These are phyloP conservation scores for Sugiyamaella boreocaroliniensis DNA, from an alignment of 805 yeast species.

Conservation along the genomic window DNA sequence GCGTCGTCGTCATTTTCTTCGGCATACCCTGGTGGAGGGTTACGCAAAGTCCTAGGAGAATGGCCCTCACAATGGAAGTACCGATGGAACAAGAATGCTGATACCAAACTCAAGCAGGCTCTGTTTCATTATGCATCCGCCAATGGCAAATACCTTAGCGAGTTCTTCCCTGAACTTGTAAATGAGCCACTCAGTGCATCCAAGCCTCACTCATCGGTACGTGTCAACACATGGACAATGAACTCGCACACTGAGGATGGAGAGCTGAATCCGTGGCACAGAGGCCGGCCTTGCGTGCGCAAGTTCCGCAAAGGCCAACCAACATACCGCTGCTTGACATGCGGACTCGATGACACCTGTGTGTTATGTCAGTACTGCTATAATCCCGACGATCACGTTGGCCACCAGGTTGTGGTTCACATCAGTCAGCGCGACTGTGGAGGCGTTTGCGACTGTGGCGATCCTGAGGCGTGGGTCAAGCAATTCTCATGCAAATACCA, in stretches of 20 bases:
- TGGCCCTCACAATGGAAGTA: slow-evolving; percentile 27
- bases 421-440: slow-evolving; percentile 57
- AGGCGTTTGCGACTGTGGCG: slow-evolving; percentile 88
- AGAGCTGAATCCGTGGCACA: slow-evolving; percentile 39
- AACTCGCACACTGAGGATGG: neutral
- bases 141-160: slow-evolving; percentile 35
- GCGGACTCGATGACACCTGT: slow-evolving; percentile 74
- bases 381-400: slow-evolving; percentile 59
- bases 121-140: slow-evolving; percentile 40
- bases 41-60: slow-evolving; percentile 23
- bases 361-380: slow-evolving; percentile 76
- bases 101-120: slow-evolving; percentile 32
- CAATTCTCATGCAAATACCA: slow-evolving; percentile 45
- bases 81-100: slow-evolving; percentile 22
- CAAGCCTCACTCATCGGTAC: neutral
- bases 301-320: slow-evolving; percentile 75
- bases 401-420: slow-evolving; percentile 61
- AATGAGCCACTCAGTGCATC: slow-evolving; percentile 11
- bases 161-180: slow-evolving; percentile 33
- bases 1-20: neutral
- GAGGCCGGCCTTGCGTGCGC: slow-evolving; percentile 65
- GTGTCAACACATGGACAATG: neutral
- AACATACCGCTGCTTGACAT: slow-evolving; percentile 66
- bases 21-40: slow-evolving; percentile 1
- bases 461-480: slow-evolving; percentile 71